Percentiles rank a stretch among this genome's conserved stretches.
Evolutionary conservation across 176 grass and related monocot genomes (phyloP).

Genomic region (Cenchrus fungigraminus): DNA sequence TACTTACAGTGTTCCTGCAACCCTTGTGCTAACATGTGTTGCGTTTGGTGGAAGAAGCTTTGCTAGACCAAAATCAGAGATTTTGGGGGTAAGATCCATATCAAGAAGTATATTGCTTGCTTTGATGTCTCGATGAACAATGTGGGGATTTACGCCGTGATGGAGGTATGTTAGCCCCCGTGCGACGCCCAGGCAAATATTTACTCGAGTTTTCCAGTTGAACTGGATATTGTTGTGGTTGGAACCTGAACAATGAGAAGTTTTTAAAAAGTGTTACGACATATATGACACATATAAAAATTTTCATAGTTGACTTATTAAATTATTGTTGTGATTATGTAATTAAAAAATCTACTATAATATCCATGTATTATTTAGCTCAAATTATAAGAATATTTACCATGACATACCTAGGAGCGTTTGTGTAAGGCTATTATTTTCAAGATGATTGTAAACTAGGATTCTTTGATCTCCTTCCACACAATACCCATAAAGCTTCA

Average conservation of each 20-base stretch:
- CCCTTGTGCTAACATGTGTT: slow-evolving; percentile 80
- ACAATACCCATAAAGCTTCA: slow-evolving; percentile 72
- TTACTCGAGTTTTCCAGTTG: slow-evolving; percentile 70
- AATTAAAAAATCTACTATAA: background rate
- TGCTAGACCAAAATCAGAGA: slow-evolving; percentile 82
- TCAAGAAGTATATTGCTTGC: slow-evolving; percentile 93
- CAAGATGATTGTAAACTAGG: slow-evolving; percentile 79
- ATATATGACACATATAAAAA: background rate
- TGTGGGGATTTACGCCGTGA: slow-evolving; percentile 61
- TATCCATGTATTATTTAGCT: background rate
- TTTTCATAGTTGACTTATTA: background rate
- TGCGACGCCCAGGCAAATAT: slow-evolving; percentile 74
- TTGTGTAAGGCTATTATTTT: slow-evolving; percentile 81
- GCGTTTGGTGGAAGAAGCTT: slow-evolving; percentile 75
- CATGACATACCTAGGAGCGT: slow-evolving; percentile 69
- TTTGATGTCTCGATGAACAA: slow-evolving; percentile 87
- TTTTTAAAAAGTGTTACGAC: background rate
- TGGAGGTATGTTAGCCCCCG: slow-evolving; percentile 67
- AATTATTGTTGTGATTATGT: background rate
- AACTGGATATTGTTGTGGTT: slow-evolving; percentile 67
- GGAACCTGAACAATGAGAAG: slow-evolving; percentile 46
- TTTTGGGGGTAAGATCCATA: slow-evolving; percentile 68
- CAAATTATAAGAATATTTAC: background rate
- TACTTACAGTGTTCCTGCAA: slow-evolving; percentile 87
- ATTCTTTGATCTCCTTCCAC: slow-evolving; percentile 68